Evolutionary conservation across 495 filamentous ascomycete genomes (phyloP), one percentile per base, ranked within the genome.

Genomic region (Talaromyces nanjingensis): DNA sequence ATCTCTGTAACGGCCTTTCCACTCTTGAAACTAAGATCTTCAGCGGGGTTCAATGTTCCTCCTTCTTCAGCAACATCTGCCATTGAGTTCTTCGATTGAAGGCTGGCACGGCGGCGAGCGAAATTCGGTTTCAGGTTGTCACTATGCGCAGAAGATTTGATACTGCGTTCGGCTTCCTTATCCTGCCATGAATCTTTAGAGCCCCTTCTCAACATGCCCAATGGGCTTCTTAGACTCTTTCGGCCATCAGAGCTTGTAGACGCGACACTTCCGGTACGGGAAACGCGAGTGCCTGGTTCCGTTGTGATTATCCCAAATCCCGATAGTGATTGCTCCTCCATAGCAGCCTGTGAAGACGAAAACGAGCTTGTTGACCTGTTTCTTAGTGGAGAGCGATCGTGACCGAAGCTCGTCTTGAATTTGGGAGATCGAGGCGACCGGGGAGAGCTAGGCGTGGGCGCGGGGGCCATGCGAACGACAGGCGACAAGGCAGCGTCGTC

Each of bases 401-500:
- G 63, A 14, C 70, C 67, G 22, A 66, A 63, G 33, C 62, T 67
- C 0, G 64, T 22, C 62, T 71, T 71, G 16, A 73, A 68, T 67
- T 81, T 83, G 42, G 82, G 78, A 8, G 69, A 66, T 63, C 75
- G 82, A 8, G 88, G 86, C 20, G 90, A 91, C n/a, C 60, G 42
- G 6, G 60, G 60, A 20, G 60, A 62, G n/a, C 34, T 49, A 31
- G 60, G 60, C 55, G 91, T 89, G 3, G 91, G 90, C 20, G 89
- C 89, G 72, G 91, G 91, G 58, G 91, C 85, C 56, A 93, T 97
- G 63, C 90, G 86, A 71, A 97, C 87, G 24, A 94, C 88, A 18
- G 93, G 93, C 14, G 91, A 80, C 65, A 86, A 83, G 7, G 93
- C 92, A 11, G 91, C 88, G 72, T 94, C 86, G 68, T 91, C 87